Percentiles rank a stretch among this genome's conserved stretches.
Conservation (phyloP, 2,329 filamentous ascomycete species). For the Xylariaceae sp. region DNA sequence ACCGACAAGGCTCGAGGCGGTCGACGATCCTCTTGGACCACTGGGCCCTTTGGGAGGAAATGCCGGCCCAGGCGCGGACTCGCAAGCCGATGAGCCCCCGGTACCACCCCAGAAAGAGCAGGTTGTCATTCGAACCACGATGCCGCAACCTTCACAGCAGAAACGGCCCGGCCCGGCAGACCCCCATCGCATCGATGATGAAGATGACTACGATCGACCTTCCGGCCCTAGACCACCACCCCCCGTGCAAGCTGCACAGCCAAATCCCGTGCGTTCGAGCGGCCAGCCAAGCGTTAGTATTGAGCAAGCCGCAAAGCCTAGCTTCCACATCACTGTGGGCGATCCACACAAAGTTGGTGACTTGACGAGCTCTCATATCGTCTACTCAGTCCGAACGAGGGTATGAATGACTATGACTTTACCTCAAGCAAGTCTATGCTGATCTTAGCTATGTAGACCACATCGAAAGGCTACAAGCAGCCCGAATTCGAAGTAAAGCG, state of each 20-base stretch:
- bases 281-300: constrained; percentile 83
- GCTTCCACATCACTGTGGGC: constrained; percentile 88
- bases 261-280: constrained; percentile 58
- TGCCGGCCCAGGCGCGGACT: constrained; percentile 43
- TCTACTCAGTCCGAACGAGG: constrained; percentile 94
- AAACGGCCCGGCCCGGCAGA: constrained; percentile 56
- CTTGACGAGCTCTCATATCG: constrained; percentile 94
- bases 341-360: constrained; percentile 99
- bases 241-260: constrained; percentile 64
- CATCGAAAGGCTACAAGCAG: constrained; percentile 93
- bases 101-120: constrained; percentile 73
- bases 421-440: neutral
- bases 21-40: constrained; percentile 79
- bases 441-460: constrained; percentile 65
- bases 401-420: constrained; percentile 53
- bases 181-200: constrained; percentile 72
- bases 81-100: constrained; percentile 62
- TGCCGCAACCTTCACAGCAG: constrained; percentile 53
- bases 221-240: constrained; percentile 69
- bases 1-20: constrained; percentile 78
- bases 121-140: constrained; percentile 64
- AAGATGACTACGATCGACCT: constrained; percentile 62
- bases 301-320: constrained; percentile 92
- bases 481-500: constrained; percentile 92
- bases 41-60: constrained; percentile 70